A percentile compares a stretch with the other conserved stretches of the same genome.
Conservation (phyloP, 495 filamentous ascomycete genomes). For the Talaromyces trachyspermus region DNA sequence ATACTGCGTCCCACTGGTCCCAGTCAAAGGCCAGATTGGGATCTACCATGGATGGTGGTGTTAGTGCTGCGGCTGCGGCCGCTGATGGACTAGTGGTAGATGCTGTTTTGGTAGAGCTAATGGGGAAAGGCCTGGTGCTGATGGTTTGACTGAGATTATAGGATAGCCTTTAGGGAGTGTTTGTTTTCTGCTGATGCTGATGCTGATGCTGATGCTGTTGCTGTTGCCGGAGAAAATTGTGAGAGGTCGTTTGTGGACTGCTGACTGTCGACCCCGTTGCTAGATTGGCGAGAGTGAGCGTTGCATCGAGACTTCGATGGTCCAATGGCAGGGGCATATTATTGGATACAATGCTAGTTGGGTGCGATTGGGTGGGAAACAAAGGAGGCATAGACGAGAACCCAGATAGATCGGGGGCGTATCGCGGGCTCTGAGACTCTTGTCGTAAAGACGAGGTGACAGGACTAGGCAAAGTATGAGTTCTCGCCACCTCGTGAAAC, state of each 20-base stretch:
- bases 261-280: not conserved
- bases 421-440: conserved; percentile 13
- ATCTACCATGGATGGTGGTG: conserved; percentile 38
- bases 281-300: conserved; percentile 5
- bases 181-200: not conserved
- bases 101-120: not conserved
- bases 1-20: conserved; percentile 47
- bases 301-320: conserved; percentile 3
- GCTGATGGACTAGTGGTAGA: not conserved
- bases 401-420: not conserved
- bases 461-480: conserved; percentile 21
- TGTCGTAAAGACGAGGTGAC: conserved; percentile 14
- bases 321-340: not conserved
- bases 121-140: not conserved
- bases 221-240: conserved; percentile 11
- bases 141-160: not conserved
- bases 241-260: not conserved
- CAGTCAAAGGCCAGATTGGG: conserved; percentile 42
- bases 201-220: not conserved
- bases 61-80: conserved; percentile 20
- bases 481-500: conserved; percentile 36
- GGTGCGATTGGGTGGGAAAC: conserved; percentile 13
- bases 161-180: not conserved
- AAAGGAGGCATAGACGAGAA: conserved; percentile 19
- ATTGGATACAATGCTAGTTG: conserved; percentile 9